Base-by-base conservation (phyloP, 495 filamentous ascomycete genomes). In the Daldinia caldariorum region DNA sequence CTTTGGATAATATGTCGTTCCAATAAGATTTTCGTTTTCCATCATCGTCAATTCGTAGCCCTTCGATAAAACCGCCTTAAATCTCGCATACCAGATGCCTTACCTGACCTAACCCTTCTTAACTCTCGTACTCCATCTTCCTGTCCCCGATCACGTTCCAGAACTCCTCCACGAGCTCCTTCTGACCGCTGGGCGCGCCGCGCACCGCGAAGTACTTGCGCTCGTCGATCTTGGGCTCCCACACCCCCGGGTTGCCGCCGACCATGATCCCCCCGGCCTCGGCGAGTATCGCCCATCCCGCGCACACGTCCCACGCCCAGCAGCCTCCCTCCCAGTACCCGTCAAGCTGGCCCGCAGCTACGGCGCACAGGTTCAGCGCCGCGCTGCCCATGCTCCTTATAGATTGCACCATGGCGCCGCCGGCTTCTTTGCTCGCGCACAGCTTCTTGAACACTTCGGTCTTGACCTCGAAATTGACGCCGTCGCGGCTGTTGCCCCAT, bases 271-370 rank as follows among this genome's bases (percentile, higher is more conserved):
- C 94, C 0, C 94, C 94, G 0, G 93, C 92, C 79, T 97, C 94
- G 20, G 81, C 83, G 16, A 97, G 80, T 70, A 97, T 91, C 34
- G 94, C 89, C 94, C 94, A 97, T 0, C 89, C 94, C 7, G 94
- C 94, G 70, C 90, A 91, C 12, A 97, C 93, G 81, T 97, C 94
- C 94, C 94, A 97, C 31, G 91, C 92, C 90, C 92, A 97, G 77
- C 91, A 94, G 7, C 94, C 94, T 13, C 92, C 93, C 74, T 97
- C 94, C 94, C 94, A 97, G 71, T 96, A 97, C 34, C 89, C 58
- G 80, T 97, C 94, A 34, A 95, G 68, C 70, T 88, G 86, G 0
- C 94, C 94, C 1, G 86, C 84, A 14, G 94, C 94, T 45, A 94
- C 89, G n/a, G 83, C 85, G 62, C 92, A 95, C 14, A 96, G 74